phyloP scores from a whole-genome alignment of 2,329 filamentous ascomycete genomes.

The Laburnicola sp. region DNA sequence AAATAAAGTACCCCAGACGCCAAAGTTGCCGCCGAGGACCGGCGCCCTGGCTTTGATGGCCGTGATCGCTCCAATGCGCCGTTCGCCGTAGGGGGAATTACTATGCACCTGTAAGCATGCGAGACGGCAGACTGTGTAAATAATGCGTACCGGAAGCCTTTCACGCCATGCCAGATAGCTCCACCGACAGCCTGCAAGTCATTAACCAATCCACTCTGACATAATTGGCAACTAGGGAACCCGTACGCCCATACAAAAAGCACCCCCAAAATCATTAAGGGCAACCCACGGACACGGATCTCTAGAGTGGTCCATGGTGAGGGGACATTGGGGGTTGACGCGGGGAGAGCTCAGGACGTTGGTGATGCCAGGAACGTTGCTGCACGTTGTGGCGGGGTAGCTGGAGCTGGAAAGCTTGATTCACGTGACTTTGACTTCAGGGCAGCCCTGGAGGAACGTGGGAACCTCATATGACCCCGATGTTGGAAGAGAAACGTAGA shows the following conservation, averaged over 20 bases:
- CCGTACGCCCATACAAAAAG: constrained; percentile 90
- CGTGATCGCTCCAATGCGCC: constrained; percentile 86
- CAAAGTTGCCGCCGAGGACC: constrained; percentile 93
- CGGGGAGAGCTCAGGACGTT: constrained; percentile 7
- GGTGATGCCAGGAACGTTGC: constrained; percentile 8
- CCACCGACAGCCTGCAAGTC: constrained; percentile 38
- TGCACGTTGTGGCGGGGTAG: constrained; percentile 7
- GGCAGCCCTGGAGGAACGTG: not conserved
- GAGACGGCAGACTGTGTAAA: not conserved
- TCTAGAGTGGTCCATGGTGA: constrained; percentile 82
- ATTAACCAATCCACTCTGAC: constrained; percentile 17
- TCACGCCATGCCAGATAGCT: constrained; percentile 87
- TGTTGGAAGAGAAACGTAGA: not conserved
- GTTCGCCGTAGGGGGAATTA: constrained; percentile 71
- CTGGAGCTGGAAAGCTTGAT: not conserved
- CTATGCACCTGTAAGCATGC: constrained; percentile 8
- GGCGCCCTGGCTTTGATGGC: constrained; percentile 95
- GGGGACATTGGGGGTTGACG: constrained; percentile 5
- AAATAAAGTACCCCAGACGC: constrained; percentile 68
- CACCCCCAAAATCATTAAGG: constrained; percentile 93
- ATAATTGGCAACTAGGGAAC: constrained; percentile 11
- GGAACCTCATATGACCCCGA: not conserved
- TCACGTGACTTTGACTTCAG: not conserved
- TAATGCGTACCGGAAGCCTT: constrained; percentile 57
- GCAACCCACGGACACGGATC: constrained; percentile 96